phyloP scores from a whole-genome alignment of 768 basidiomycete species.

The Floccularia luteovirens region DNA sequence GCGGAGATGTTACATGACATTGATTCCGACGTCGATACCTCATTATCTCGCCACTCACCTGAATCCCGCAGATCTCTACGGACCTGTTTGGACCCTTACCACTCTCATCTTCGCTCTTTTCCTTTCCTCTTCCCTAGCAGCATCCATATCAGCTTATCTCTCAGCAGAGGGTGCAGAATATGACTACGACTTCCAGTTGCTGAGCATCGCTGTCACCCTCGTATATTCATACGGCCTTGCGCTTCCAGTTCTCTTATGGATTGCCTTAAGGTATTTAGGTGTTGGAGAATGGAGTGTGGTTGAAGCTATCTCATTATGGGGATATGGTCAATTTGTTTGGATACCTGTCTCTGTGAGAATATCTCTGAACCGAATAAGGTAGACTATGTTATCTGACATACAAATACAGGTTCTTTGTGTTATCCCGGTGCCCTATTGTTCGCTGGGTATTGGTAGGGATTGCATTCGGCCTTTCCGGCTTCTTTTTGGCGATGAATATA shows the following conservation, averaged over 20 bases:
- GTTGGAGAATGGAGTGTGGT: constrained; percentile 86
- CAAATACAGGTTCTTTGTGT: constrained; percentile 67
- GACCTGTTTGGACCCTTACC: constrained; percentile 97
- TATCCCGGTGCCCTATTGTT: constrained; percentile 72
- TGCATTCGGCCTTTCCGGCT: constrained; percentile 77
- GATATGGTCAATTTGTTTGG: constrained; percentile 81
- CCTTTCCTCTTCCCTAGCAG: constrained; percentile 87
- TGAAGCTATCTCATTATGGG: constrained; percentile 78
- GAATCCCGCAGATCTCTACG: constrained; percentile 71
- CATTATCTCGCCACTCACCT: constrained; percentile 58
- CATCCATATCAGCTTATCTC: constrained; percentile 83
- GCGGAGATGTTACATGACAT: constrained; percentile 66
- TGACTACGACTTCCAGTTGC: constrained; percentile 81
- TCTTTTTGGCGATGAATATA: constrained; percentile 77
- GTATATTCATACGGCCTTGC: constrained; percentile 87
- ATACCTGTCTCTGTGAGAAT: constrained; percentile 72
- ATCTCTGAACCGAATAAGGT: neutral
- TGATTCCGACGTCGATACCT: constrained; percentile 58
- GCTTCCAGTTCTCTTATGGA: constrained; percentile 79
- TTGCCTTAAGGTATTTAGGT: constrained; percentile 75
- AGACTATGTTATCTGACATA: neutral
- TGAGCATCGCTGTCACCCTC: constrained; percentile 75
- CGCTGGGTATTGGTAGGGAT: constrained; percentile 74
- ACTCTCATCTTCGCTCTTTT: constrained; percentile 92
- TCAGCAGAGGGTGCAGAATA: constrained; percentile 48